phyloP scores from a whole-genome alignment of 192 early-diverging fungal species.

The Oehlia diaphana region DNA sequence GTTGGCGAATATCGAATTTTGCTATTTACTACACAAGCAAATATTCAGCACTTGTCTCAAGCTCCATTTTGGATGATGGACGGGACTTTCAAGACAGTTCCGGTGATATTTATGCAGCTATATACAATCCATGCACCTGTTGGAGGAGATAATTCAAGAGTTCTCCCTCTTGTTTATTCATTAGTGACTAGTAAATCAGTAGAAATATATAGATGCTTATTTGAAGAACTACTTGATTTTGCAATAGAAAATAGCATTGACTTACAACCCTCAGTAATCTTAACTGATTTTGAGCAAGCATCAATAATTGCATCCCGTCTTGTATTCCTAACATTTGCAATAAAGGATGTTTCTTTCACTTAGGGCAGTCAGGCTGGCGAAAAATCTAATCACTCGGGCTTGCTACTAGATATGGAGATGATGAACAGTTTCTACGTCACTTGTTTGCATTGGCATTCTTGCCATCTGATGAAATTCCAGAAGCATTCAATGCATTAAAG shows the following conservation, averaged over 20 bases:
- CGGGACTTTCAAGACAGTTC: too few species aligned
- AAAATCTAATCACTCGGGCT: neutral
- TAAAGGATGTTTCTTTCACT: conserved; percentile 8
- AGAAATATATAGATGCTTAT: neutral
- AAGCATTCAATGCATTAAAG: conserved; percentile 2
- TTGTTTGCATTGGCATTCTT: neutral
- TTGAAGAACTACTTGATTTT: neutral
- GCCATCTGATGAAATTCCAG: neutral
- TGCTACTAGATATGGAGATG: neutral
- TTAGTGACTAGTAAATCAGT: neutral
- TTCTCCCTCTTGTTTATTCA: neutral
- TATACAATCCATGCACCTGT: too few species aligned
- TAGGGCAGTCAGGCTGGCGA: neutral
- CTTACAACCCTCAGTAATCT: neutral
- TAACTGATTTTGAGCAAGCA: conserved; percentile 6
- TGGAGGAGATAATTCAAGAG: neutral
- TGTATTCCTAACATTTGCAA: neutral
- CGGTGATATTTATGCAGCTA: too few species aligned
- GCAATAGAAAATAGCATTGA: neutral
- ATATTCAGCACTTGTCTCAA: neutral
- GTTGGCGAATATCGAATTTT: neutral
- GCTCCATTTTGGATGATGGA: neutral
- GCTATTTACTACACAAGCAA: neutral
- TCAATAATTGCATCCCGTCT: neutral
- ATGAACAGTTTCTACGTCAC: neutral